A percentile compares a stretch with the other conserved stretches of the same genome.
phyloP scores from a whole-genome alignment of 148 eudicot genomes.

The Camellia sinensis region DNA sequence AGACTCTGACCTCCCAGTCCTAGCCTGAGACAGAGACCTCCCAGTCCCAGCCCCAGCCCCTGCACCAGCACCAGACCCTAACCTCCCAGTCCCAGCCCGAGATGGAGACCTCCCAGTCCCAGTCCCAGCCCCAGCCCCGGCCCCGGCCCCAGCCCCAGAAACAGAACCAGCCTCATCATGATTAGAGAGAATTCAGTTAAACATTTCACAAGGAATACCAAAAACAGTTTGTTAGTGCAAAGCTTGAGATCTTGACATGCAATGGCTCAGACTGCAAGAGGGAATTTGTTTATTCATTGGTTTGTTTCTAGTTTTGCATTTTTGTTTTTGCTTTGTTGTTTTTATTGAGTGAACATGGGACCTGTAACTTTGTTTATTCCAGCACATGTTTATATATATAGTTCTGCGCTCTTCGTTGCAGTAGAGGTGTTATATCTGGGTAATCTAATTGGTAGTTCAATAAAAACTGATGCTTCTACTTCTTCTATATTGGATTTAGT shows the following conservation, averaged over 20 bases:
- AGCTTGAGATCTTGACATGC: constrained; percentile 15
- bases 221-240: background rate
- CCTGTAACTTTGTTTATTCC: constrained; percentile 4
- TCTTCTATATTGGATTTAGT: no score
- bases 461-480: no score
- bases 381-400: constrained; percentile 2
- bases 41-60: no score
- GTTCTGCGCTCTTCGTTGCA: background rate
- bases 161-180: background rate
- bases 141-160: no score
- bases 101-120: no score
- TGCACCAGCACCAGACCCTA: no score
- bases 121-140: no score
- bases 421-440: background rate
- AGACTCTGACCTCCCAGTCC: no score
- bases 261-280: constrained; percentile 5
- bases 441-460: no score
- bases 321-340: background rate
- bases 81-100: no score
- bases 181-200: constrained; percentile 4
- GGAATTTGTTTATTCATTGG: constrained; percentile 37
- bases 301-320: constrained; percentile 13
- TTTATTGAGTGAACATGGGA: constrained; percentile 9
- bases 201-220: background rate
- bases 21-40: no score